These are phyloP conservation scores for Cryptococcus amylolentus DNA, from an alignment of 1,284 basidiomycete species.

Conservation along the genomic window DNA sequence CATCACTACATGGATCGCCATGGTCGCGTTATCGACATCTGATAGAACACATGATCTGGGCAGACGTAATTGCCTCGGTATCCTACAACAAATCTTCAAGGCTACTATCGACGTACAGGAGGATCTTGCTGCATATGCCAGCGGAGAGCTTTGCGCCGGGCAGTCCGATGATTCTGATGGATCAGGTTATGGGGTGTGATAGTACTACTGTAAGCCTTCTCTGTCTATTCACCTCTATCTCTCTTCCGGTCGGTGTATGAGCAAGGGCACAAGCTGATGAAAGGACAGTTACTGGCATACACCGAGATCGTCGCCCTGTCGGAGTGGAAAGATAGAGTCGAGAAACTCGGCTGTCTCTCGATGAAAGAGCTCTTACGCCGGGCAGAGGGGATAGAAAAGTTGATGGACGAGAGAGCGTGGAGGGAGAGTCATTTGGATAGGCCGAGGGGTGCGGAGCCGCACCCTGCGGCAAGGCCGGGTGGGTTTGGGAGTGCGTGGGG, in stretches of 20 bases:
- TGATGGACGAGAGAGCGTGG: constrained; percentile 26
- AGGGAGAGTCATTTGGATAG: constrained; percentile 13
- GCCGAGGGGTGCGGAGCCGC: not conserved
- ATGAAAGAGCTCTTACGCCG: constrained; percentile 58
- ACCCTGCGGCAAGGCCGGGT: not conserved
- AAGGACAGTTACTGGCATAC: constrained; percentile 64
- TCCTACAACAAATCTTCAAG: constrained; percentile 60
- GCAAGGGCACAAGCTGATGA: not conserved
- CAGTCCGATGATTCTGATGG: constrained; percentile 59
- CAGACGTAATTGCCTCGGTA: constrained; percentile 71
- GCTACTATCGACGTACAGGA: constrained; percentile 59
- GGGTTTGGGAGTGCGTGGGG: too few species aligned
- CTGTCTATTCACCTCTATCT: not conserved
- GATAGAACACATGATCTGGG: constrained; percentile 77
- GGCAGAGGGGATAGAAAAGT: constrained; percentile 57
- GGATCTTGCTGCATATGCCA: constrained; percentile 54
- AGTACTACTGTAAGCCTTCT: constrained; percentile 49
- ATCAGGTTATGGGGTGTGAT: constrained; percentile 78
- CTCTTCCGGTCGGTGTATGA: too few species aligned
- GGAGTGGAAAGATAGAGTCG: constrained; percentile 59
- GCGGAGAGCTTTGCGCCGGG: constrained; percentile 1
- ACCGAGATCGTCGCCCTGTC: constrained; percentile 67
- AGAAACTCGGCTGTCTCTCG: constrained; percentile 39
- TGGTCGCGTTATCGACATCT: constrained; percentile 41
- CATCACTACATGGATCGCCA: not conserved